phyloP scores from a whole-genome alignment of 108 stramenopile species.

The Cyclotella sp. region DNA sequence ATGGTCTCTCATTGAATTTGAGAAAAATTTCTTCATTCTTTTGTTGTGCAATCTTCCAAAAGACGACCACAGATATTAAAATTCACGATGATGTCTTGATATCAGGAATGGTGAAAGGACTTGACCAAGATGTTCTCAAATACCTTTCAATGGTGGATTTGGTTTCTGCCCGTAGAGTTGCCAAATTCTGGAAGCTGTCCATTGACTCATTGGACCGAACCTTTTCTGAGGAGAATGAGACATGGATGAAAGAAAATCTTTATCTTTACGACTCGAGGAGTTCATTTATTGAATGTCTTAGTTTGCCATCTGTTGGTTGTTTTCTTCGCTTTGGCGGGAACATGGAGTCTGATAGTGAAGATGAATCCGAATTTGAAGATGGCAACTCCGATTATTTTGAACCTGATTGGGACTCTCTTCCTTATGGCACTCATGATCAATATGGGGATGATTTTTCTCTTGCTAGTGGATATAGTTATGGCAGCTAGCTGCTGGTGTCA shows the following conservation, averaged over 20 bases:
- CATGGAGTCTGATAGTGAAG: not conserved
- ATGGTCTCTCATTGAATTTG: no score
- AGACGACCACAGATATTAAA: no score
- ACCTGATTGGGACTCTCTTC: no score
- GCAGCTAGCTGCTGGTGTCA: no score
- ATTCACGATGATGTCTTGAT: not conserved
- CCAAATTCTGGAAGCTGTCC: constrained; percentile 1
- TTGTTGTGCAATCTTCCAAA: no score
- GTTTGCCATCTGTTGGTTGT: constrained; percentile 1
- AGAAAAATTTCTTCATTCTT: no score
- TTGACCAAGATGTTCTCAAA: not conserved
- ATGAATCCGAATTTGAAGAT: not conserved
- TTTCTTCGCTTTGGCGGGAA: constrained; percentile 6
- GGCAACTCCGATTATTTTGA: not conserved
- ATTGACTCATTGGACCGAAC: not conserved
- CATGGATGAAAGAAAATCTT: not conserved
- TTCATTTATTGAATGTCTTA: not conserved
- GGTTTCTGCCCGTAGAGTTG: not conserved
- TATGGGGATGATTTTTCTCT: no score
- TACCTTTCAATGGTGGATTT: not conserved
- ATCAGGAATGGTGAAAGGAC: not conserved
- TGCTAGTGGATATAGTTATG: no score
- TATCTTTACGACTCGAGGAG: not conserved
- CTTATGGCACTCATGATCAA: no score
- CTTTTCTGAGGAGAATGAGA: not conserved